Conservation (phyloP, 1,139 yeast species). For the Hyphopichia buzzinii region DNA sequence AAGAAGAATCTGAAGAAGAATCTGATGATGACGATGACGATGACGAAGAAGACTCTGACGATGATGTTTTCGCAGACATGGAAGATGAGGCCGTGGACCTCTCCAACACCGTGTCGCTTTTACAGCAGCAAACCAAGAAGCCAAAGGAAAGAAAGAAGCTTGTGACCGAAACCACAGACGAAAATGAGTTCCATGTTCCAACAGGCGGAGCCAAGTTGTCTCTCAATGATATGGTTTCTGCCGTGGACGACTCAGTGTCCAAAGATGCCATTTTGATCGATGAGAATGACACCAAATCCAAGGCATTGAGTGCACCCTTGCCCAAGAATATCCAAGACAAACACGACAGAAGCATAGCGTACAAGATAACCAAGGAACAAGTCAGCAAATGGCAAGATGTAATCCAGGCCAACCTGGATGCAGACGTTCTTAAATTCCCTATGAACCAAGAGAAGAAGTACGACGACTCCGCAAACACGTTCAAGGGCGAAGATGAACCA, state of each 20-base stretch:
- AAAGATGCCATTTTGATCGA: slow-evolving; percentile 53
- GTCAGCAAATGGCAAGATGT: slow-evolving; percentile 86
- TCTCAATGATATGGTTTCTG: slow-evolving; percentile 72
- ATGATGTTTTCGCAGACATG: slow-evolving; percentile 31
- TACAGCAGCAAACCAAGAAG: slow-evolving; percentile 30
- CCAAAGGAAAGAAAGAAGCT: slow-evolving; percentile 40
- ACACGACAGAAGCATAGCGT: slow-evolving; percentile 87
- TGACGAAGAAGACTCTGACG: slow-evolving; percentile 22
- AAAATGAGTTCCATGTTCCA: slow-evolving; percentile 72
- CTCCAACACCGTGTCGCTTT: slow-evolving; percentile 28
- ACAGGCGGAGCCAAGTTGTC: slow-evolving; percentile 57
- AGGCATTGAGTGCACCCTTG: slow-evolving; percentile 72
- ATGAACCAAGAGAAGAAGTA: slow-evolving; percentile 49
- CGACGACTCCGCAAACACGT: slow-evolving; percentile 53
- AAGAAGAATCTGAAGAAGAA: slow-evolving; percentile 17
- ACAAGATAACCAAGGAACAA: slow-evolving; percentile 82
- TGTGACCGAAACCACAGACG: slow-evolving; percentile 56
- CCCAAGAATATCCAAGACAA: slow-evolving; percentile 85
- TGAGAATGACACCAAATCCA: slow-evolving; percentile 24
- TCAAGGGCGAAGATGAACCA: slow-evolving; percentile 46
- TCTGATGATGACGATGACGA: slow-evolving; percentile 20
- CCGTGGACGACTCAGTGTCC: slow-evolving; percentile 47
- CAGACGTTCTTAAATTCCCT: slow-evolving; percentile 82
- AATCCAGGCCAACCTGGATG: slow-evolving; percentile 73
- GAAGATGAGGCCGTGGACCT: slow-evolving; percentile 36